Percentiles rank a stretch among this genome's conserved stretches.
These are phyloP conservation scores for Botryotinia globosa DNA, from an alignment of 2,329 filamentous ascomycete genomes.

Conservation along the genomic window DNA sequence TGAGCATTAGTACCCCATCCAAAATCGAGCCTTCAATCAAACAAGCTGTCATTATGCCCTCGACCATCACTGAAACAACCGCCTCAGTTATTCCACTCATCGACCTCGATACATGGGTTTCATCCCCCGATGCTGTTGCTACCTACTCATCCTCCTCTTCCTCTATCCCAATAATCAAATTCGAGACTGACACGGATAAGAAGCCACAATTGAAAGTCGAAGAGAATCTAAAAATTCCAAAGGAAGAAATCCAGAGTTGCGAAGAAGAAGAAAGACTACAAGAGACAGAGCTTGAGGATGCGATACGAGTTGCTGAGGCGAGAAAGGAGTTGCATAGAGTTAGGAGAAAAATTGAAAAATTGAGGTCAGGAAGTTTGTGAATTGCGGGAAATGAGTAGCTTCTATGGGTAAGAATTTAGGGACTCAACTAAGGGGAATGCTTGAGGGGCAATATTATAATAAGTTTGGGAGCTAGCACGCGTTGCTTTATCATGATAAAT, in stretches of 20 bases:
- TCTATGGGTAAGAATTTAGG: too few species aligned
- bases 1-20: too few species aligned
- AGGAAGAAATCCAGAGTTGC: background rate
- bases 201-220: background rate
- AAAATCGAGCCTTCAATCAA: background rate
- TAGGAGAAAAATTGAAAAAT: background rate
- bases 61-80: too few species aligned
- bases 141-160: background rate
- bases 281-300: constrained; percentile 1
- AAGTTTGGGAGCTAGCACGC: background rate
- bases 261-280: background rate
- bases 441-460: background rate
- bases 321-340: background rate
- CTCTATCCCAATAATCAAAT: background rate
- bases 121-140: background rate
- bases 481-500: background rate
- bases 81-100: background rate
- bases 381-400: fast-evolving
- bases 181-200: background rate
- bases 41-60: too few species aligned
- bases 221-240: background rate
- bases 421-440: background rate
- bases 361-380: background rate
- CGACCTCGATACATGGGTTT: background rate
- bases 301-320: background rate